Conservation (phyloP, 371 early-diverging fungal genomes). For the Racocetra persica region DNA sequence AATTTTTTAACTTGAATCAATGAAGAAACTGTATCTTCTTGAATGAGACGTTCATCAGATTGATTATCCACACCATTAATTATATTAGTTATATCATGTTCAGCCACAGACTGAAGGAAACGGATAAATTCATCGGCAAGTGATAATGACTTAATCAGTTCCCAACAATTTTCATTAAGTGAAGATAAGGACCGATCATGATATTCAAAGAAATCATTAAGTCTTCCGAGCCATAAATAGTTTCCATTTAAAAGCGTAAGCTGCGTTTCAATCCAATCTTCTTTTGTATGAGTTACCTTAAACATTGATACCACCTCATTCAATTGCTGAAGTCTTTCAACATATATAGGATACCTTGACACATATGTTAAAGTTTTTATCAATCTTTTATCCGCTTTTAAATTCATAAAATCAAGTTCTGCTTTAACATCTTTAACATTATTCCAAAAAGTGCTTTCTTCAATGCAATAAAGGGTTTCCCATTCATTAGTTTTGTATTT, state of each 20-base stretch:
- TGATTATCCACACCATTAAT: constrained; percentile 40
- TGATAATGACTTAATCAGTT: constrained; percentile 22
- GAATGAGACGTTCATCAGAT: constrained; percentile 26
- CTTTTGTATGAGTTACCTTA: neutral
- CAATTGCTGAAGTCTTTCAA: constrained; percentile 2
- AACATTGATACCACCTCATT: constrained; percentile 6
- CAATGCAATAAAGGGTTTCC: constrained; percentile 16
- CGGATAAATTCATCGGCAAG: neutral
- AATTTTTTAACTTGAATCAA: constrained; percentile 35
- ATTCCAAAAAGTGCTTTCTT: constrained; percentile 22
- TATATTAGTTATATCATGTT: constrained; percentile 34
- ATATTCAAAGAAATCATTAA: neutral
- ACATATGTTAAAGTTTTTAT: neutral
- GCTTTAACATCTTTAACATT: constrained; percentile 30
- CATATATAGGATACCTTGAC: neutral
- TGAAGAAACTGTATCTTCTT: constrained; percentile 38
- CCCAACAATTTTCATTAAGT: constrained; percentile 24
- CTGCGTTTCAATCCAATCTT: neutral
- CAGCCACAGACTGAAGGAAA: constrained; percentile 6
- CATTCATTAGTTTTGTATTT: constrained; percentile 28
- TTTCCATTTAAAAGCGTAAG: neutral
- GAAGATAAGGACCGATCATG: too few relatives aligned
- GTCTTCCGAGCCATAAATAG: neutral
- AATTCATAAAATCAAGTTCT: constrained; percentile 9
- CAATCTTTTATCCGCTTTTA: neutral